Percentiles rank a stretch among this genome's conserved stretches.
Evolutionary conservation across 75 land plant species (phyloP).

Genomic region (Gnetum montanum): DNA sequence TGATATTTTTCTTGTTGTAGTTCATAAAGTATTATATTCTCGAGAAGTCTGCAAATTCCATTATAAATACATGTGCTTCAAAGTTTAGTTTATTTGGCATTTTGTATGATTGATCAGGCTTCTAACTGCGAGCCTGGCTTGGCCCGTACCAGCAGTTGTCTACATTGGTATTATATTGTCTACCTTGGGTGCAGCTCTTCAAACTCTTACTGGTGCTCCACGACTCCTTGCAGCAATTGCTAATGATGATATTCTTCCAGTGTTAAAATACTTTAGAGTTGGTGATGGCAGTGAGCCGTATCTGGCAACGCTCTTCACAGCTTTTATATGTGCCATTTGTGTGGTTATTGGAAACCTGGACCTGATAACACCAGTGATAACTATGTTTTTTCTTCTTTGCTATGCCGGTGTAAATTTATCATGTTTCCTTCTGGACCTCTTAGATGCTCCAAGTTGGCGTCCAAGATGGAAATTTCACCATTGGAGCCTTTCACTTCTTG

Average conservation of each 20-base stretch:
- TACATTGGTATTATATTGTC: constrained; percentile 91
- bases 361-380: constrained; percentile 92
- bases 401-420: constrained; percentile 95
- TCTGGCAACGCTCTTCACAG: constrained; percentile 86
- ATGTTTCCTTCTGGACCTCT: constrained; percentile 90
- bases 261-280: constrained; percentile 85
- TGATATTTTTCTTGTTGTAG: background rate
- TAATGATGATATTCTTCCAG: constrained; percentile 94
- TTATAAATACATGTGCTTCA: background rate
- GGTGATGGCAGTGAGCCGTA: constrained; percentile 84
- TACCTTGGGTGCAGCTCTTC: constrained; percentile 96
- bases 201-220: constrained; percentile 92
- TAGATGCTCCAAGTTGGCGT: constrained; percentile 99
- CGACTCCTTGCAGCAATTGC: constrained; percentile 96
- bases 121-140: constrained; percentile 89
- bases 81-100: constrained; percentile 8
- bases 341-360: constrained; percentile 92
- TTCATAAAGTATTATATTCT: too few species aligned
- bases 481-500: constrained; percentile 96
- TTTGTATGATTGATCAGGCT: constrained; percentile 43
- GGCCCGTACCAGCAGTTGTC: constrained; percentile 89
- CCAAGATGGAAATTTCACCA: constrained; percentile 99
- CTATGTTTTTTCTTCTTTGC: constrained; percentile 96
- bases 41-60: background rate
- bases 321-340: constrained; percentile 79